These are phyloP conservation scores for Chlamydomonas reinhardtii DNA, from an alignment of 163 green algal genomes.

Conservation along the genomic window DNA sequence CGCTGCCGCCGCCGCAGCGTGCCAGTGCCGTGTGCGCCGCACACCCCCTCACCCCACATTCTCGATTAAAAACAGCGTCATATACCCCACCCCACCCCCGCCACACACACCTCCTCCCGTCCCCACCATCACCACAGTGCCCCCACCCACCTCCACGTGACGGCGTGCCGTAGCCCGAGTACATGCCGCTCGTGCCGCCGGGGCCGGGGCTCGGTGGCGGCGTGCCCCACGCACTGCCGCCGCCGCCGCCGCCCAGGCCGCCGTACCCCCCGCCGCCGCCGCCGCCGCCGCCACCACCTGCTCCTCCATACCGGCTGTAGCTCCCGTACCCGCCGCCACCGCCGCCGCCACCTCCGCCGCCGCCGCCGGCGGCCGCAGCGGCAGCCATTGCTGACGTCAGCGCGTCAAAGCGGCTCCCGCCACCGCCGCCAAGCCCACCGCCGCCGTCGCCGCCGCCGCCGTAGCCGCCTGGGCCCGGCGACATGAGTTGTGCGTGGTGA, in stretches of 20 bases:
- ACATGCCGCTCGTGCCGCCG: constrained; percentile 7
- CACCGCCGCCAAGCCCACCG: neutral
- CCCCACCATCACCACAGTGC: neutral
- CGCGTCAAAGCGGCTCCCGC: neutral
- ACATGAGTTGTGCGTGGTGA: too few relatives aligned
- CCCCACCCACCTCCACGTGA: constrained; percentile 6
- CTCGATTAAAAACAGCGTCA: too few relatives aligned
- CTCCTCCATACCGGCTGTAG: neutral
- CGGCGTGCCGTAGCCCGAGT: neutral
- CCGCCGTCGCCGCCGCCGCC: too few relatives aligned
- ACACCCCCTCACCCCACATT: too few relatives aligned
- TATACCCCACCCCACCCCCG: too few relatives aligned
- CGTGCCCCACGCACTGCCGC: neutral
- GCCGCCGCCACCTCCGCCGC: neutral
- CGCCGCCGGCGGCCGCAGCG: neutral
- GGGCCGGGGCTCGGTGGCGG: constrained; percentile 12
- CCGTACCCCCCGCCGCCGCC: neutral
- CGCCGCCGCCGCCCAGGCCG: neutral
- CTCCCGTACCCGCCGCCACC: neutral
- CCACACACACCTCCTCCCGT: neutral
- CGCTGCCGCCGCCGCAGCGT: too few relatives aligned
- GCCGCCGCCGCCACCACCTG: neutral
- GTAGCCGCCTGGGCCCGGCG: too few relatives aligned
- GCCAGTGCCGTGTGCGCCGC: too few relatives aligned
- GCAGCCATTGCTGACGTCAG: too few relatives aligned